These are phyloP conservation scores for Brettanomyces nanus DNA, from an alignment of 805 yeast species.

Conservation along the genomic window DNA sequence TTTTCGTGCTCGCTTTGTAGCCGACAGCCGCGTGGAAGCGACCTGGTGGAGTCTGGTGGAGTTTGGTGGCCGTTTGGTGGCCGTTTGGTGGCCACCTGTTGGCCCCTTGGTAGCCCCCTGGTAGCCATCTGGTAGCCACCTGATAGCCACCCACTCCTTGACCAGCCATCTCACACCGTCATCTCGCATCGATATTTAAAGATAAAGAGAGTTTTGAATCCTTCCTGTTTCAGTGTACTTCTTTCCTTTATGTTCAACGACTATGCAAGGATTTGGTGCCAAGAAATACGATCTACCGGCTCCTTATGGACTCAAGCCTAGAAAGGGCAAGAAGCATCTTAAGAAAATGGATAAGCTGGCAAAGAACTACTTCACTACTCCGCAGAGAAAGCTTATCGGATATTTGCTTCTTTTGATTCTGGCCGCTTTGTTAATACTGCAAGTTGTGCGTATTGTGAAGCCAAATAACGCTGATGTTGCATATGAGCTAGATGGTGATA, in stretches of 20 bases:
- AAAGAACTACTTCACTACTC: conserved; percentile 28
- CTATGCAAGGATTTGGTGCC: conserved; percentile 26
- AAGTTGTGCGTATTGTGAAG: conserved; percentile 10
- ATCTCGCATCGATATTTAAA: no score
- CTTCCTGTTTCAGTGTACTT: background rate
- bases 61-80: no score
- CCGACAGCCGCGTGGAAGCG: no score
- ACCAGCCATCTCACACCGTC: no score
- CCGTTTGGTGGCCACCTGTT: no score
- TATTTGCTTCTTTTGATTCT: conserved; percentile 28
- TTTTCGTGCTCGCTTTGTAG: no score
- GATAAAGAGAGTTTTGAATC: no score
- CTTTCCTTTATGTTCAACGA: conserved; percentile 4
- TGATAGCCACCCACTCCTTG: no score
- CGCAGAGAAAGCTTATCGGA: conserved; percentile 35
- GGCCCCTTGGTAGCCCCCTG: no score
- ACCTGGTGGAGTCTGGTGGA: no score
- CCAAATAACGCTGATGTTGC: conserved; percentile 13
- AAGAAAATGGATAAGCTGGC: conserved; percentile 4
- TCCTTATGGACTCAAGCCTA: conserved; percentile 30
- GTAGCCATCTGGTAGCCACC: no score
- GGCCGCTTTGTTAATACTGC: conserved; percentile 26
- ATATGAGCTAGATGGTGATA: conserved; percentile 3
- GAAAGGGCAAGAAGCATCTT: conserved; percentile 20
- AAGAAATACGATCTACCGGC: conserved; percentile 33